Percentiles rank a stretch among this genome's conserved stretches.
phyloP scores from a whole-genome alignment of 2,329 filamentous ascomycete genomes.

The Fusarium liriodendri region DNA sequence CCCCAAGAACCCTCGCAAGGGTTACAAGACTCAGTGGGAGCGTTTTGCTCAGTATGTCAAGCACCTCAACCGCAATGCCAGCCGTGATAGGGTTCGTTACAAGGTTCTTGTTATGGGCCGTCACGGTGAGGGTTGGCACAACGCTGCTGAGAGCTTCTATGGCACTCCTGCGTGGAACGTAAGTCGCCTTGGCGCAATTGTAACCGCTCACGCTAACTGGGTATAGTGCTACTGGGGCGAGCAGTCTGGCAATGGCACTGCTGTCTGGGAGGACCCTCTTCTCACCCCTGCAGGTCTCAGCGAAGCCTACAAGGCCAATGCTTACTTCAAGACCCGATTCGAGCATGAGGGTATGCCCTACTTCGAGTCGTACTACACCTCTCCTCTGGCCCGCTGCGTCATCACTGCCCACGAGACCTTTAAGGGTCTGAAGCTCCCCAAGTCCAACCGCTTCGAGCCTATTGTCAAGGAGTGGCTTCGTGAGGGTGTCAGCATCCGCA shows the following conservation, averaged over 20 bases:
- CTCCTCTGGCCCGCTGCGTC: conserved; percentile 72
- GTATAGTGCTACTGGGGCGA: conserved; percentile 72
- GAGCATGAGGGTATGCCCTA: conserved; percentile 65
- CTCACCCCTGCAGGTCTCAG: conserved; percentile 67
- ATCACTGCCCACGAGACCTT: conserved; percentile 74
- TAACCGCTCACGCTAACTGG: not conserved
- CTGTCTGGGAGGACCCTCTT: conserved; percentile 71
- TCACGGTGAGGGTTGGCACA: conserved; percentile 76
- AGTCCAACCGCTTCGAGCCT: conserved; percentile 63
- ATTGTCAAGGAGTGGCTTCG: conserved; percentile 73
- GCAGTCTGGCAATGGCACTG: conserved; percentile 71
- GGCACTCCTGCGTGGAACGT: conserved; percentile 77
- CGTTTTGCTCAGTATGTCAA: conserved; percentile 70
- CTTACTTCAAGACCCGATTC: conserved; percentile 69
- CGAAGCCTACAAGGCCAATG: conserved; percentile 68
- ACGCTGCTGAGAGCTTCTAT: conserved; percentile 72
- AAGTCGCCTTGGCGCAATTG: conserved; percentile 40
- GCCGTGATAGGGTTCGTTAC: conserved; percentile 63
- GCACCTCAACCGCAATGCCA: conserved; percentile 60
- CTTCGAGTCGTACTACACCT: conserved; percentile 73
- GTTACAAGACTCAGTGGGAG: conserved; percentile 70
- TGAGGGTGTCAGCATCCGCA: conserved; percentile 75
- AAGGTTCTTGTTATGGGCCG: conserved; percentile 76
- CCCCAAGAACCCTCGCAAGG: conserved; percentile 47
- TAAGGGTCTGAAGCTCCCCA: conserved; percentile 62